A percentile compares a stretch with the other conserved stretches of the same genome.
These are phyloP conservation scores for Alnus glutinosa DNA, from an alignment of 306 rosid genomes.

Conservation along the genomic window DNA sequence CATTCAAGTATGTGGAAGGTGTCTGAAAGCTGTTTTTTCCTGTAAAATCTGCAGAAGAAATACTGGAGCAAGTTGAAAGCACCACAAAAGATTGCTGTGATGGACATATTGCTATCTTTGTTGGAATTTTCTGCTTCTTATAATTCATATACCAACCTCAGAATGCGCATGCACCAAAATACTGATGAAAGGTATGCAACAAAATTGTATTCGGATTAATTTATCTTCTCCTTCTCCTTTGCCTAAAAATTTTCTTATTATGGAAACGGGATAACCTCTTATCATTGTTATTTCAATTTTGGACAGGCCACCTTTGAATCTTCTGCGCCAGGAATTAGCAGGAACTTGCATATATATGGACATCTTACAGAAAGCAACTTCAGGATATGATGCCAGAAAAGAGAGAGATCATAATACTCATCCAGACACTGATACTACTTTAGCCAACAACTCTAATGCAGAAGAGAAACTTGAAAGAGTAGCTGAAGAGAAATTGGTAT, in stretches of 20 bases:
- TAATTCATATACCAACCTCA: conserved; percentile 81
- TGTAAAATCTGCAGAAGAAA: conserved; percentile 69
- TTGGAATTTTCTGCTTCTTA: conserved; percentile 93
- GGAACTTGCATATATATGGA: conserved; percentile 88
- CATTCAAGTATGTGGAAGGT: conserved; percentile 5
- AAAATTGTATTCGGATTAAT: conserved; percentile 11
- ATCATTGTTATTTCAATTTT: conserved; percentile 32
- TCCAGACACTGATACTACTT: conserved; percentile 36
- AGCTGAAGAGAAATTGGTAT: conserved; percentile 88
- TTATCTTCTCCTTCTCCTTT: conserved; percentile 1
- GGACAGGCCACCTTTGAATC: conserved; percentile 95
- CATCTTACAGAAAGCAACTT: conserved; percentile 80
- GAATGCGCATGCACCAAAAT: conserved; percentile 88
- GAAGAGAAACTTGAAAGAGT: conserved; percentile 69
- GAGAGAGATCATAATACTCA: conserved; percentile 37
- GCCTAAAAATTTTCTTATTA: conserved; percentile 20
- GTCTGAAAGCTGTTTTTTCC: conserved; percentile 22
- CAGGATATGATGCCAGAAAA: conserved; percentile 43
- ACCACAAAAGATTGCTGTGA: conserved; percentile 66
- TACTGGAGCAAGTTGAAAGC: conserved; percentile 85
- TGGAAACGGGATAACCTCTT: conserved; percentile 24
- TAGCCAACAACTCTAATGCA: conserved; percentile 40
- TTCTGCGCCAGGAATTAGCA: conserved; percentile 89
- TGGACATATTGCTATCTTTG: conserved; percentile 81
- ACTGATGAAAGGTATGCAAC: conserved; percentile 70